Evolutionary conservation across 192 early-diverging fungal genomes (phyloP), one percentile per base, ranked within the genome.

Genomic region (Coemansia sp.): DNA sequence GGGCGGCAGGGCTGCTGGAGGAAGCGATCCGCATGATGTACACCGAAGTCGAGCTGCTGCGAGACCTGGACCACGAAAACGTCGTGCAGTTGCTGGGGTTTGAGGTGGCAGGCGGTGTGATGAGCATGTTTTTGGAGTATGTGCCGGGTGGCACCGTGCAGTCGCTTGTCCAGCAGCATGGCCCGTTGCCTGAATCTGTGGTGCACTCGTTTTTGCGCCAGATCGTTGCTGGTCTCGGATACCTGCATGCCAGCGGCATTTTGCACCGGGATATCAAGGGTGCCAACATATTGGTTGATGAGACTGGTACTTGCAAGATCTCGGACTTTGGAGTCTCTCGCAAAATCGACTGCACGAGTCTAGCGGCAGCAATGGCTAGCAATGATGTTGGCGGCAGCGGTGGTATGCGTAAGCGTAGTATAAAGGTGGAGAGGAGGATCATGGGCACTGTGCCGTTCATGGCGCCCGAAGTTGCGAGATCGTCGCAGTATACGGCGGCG

Each of bases 51-150:
- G 84, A 87, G 67, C 73, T 94, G 45, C 65, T 94, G 20, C 86
- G 88, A 64, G 90, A 89, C 65, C 67, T 93, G 64, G 92, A 94
- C 60, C 90, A 97, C 54, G 92, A 93, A 54, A 92, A 98, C 73
- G 93, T 98, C 84, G 97, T 98, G 38, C 90, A 94, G 77, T 96
- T 97, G 76, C 86, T 96, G 32, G 94, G 93, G 17, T 88, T 87
- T 56, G 89, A 95, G 54, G 70, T 90, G 25, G 87, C 87, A 17
- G 85, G 86, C 9, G 82, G 83, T 10, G 82, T 85, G 4, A 86
- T 97, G 63, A 96, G 96, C 82, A 94, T 99, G 66, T 98, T 98
- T 75, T 82, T 99, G 46, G 96, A 99, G 83, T 99, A 99, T 71
- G 95, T 99, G 43, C 88, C 93, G 12, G 97, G 97, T 61, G 97